Evolutionary conservation across 164 flowering plant genomes (phyloP).

Genomic region (Magnolia officinalis): DNA sequence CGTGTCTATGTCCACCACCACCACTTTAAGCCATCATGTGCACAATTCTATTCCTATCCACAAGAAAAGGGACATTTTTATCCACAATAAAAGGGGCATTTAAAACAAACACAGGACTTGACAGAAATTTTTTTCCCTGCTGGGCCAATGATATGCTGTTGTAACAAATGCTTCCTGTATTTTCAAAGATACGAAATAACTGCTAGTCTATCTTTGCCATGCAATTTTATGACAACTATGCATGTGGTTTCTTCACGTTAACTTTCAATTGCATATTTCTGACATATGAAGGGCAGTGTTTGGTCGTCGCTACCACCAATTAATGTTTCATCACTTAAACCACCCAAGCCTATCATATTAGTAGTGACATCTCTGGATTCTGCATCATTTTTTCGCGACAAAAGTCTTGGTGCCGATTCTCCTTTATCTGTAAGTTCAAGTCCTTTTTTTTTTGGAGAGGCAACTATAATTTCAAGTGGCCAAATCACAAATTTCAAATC

Average conservation of each 20-base stretch:
- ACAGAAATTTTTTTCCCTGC: too few species aligned
- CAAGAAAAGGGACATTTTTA: too few species aligned
- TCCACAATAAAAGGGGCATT: too few species aligned
- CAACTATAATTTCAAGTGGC: conserved; percentile 47
- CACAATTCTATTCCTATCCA: too few species aligned
- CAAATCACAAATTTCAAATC: neutral
- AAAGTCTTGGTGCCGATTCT: conserved; percentile 90
- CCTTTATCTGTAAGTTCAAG: conserved; percentile 72
- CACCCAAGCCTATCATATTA: conserved; percentile 56
- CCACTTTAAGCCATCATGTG: too few species aligned
- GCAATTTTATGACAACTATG: neutral
- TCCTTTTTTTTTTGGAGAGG: neutral
- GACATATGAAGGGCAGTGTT: conserved; percentile 88
- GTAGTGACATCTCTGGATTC: conserved; percentile 81
- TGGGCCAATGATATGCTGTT: neutral
- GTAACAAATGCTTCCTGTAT: neutral
- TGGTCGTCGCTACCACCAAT: conserved; percentile 93
- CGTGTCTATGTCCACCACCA: too few species aligned
- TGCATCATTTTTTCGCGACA: conserved; percentile 91
- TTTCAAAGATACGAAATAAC: neutral
- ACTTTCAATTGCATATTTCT: conserved; percentile 28
- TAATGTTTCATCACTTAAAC: conserved; percentile 41
- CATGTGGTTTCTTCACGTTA: conserved; percentile 9
- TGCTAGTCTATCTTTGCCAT: neutral
- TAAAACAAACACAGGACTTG: too few species aligned